Evolutionary conservation across 345 rosid species (phyloP).

Genomic region (Physaria fendleri): DNA sequence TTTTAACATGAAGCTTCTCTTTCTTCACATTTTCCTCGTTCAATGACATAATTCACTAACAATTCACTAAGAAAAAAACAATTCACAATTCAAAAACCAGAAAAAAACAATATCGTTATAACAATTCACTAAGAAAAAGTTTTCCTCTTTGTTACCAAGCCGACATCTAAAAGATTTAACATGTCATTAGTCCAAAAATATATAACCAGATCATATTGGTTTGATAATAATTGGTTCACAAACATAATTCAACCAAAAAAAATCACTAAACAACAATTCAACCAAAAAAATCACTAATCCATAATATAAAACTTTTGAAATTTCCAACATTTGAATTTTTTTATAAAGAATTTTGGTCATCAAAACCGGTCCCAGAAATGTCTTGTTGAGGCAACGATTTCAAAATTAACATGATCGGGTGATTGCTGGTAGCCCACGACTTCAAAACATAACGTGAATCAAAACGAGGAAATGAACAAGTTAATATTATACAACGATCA

Average conservation of each 20-base stretch:
- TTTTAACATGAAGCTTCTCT: constrained; percentile 49
- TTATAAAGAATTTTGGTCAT: not conserved
- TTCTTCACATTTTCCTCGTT: constrained; percentile 37
- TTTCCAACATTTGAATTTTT: not conserved
- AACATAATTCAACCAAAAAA: not conserved
- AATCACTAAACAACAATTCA: no score
- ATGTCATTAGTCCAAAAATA: not conserved
- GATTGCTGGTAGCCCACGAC: not conserved
- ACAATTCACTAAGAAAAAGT: not conserved
- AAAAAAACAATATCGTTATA: not conserved
- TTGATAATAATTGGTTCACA: not conserved
- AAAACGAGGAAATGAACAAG: not conserved
- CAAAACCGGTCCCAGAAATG: not conserved
- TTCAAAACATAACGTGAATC: not conserved
- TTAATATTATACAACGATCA: not conserved
- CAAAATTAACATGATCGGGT: not conserved
- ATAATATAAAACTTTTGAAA: not conserved
- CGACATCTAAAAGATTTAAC: no score
- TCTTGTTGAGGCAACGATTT: not conserved
- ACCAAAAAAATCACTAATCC: not conserved
- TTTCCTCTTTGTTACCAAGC: no score
- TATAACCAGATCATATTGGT: not conserved
- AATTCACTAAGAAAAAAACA: not conserved
- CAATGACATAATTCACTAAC: constrained; percentile 19
- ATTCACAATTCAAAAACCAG: no score